Evolutionary conservation across 169 alveolate genomes (phyloP).

Genomic region (Babesia bigemina): DNA sequence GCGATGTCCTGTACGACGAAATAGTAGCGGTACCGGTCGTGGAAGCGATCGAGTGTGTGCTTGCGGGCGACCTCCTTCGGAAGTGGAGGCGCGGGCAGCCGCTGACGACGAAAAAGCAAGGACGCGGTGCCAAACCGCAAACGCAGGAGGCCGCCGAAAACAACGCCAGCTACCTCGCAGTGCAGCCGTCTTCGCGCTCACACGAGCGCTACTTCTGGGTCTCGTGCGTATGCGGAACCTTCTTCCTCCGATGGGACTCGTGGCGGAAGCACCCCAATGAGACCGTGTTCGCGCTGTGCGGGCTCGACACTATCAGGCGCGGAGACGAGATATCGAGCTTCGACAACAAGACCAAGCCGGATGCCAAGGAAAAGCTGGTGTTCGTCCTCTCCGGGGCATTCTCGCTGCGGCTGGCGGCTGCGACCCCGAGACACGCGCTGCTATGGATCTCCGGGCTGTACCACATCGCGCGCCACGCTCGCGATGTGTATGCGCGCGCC

Average conservation of each 20-base stretch:
- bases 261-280: slow-evolving; percentile 47
- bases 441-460: slow-evolving; percentile 63
- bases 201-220: slow-evolving; percentile 72
- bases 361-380: slow-evolving; percentile 5
- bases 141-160: background rate
- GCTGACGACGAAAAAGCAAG: slow-evolving; percentile 6
- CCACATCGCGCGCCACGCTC: slow-evolving; percentile 49
- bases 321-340: slow-evolving; percentile 47
- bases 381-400: slow-evolving; percentile 52
- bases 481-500: slow-evolving; percentile 43
- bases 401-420: slow-evolving; percentile 55
- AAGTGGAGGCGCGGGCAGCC: slow-evolving; percentile 62
- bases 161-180: background rate
- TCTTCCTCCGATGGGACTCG: slow-evolving; percentile 68
- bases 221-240: slow-evolving; percentile 51
- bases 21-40: slow-evolving; percentile 11
- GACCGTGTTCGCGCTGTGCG: slow-evolving; percentile 45
- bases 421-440: slow-evolving; percentile 13
- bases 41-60: slow-evolving; percentile 43
- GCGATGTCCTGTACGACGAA: slow-evolving; percentile 21
- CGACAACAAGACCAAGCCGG: slow-evolving; percentile 21
- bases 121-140: background rate
- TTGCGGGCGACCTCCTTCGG: slow-evolving; percentile 40
- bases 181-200: slow-evolving; percentile 21
- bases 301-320: slow-evolving; percentile 27